Evolutionary conservation across 1,284 basidiomycete genomes (phyloP).

Genomic region (Ceratobasidium sp.): DNA sequence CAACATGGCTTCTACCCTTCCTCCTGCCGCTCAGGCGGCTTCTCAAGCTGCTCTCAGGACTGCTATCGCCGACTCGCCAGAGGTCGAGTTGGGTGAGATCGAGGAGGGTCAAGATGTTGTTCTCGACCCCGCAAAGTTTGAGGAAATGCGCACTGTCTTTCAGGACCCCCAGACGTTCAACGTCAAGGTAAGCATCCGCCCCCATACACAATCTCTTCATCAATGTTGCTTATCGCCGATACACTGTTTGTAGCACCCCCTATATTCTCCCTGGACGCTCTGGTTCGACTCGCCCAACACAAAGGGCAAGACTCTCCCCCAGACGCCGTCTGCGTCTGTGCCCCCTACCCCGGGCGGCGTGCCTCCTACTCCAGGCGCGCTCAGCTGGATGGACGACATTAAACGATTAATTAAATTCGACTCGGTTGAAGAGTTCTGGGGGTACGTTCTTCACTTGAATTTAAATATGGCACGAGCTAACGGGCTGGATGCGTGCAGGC

Average conservation of each 20-base stretch:
- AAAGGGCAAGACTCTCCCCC: conserved; percentile 82
- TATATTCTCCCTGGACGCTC: conserved; percentile 94
- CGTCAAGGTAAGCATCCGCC: conserved; percentile 73
- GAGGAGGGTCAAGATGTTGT: conserved; percentile 64
- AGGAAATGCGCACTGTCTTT: conserved; percentile 88
- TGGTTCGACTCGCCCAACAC: conserved; percentile 96
- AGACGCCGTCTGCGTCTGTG: conserved; percentile 80
- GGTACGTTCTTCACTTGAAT: conserved; percentile 61
- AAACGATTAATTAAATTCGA: conserved; percentile 93
- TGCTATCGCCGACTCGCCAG: conserved; percentile 58
- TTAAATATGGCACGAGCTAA: conserved; percentile 45
- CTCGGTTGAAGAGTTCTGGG: conserved; percentile 98
- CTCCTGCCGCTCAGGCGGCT: conserved; percentile 72
- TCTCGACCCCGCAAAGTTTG: conserved; percentile 68
- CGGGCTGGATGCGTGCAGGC: conserved; percentile 57
- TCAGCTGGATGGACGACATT: conserved; percentile 97
- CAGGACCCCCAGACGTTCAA: conserved; percentile 90
- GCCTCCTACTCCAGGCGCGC: conserved; percentile 64
- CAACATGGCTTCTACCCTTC: conserved; percentile 57
- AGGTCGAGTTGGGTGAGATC: conserved; percentile 73
- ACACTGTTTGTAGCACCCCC: conserved; percentile 72
- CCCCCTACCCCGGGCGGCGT: conserved; percentile 65
- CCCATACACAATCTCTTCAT: conserved; percentile 24
- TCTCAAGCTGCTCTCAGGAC: conserved; percentile 77
- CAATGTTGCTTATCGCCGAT: background rate